Base-by-base conservation (phyloP, 495 filamentous ascomycete species). In the Penicillium coprophilum region DNA sequence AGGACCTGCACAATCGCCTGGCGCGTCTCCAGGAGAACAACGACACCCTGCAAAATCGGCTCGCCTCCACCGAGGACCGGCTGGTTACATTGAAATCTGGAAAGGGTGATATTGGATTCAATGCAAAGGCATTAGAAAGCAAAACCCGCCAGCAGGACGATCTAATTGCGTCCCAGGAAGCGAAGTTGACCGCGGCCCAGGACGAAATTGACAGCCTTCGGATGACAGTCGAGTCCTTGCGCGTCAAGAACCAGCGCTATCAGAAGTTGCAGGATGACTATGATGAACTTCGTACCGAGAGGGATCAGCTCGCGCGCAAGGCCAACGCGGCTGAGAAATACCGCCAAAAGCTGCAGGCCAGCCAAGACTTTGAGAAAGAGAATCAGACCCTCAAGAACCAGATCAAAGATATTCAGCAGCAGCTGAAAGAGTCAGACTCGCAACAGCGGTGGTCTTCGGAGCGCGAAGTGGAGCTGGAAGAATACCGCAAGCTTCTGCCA, bases 251-350 rank as follows among this genome's bases (percentile, higher is more conserved):
- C 13, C 71, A 77, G 49, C 75, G 76, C 3, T 70, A 82, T 31
- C 81, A 85, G 48, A 81, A 80, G 49, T 73, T 87, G 15, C 80
- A 85, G 39, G 82, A 85, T 62, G 83, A 90, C 61, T 80, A 90
- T 39, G 83, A 87, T 55, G 82, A 89, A 55, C 79, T 93, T 36
- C 87, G 85, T 55, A 84, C 82, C 17, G 86, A 91, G 48, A 84
- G 86, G 36, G 86, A 87, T 52, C 84, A 91, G 56, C 80, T 93
- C 8, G 76, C 81, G n/a, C 87, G 88, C 69, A 90, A 90, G 66
- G 87, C 90, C 24, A 95, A 91, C 61, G 84, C 82, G 15, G 80
- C 83, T 0, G 88, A 91, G 53, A 87, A 89, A 55, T 86, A 87
- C 60, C 83, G 85, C 58, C 84, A 87, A 64, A 91, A 92, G 68